Evolutionary conservation across 805 yeast species (phyloP), one percentile per base, ranked within the genome.

Genomic region (Metschnikowia vanudenii): DNA sequence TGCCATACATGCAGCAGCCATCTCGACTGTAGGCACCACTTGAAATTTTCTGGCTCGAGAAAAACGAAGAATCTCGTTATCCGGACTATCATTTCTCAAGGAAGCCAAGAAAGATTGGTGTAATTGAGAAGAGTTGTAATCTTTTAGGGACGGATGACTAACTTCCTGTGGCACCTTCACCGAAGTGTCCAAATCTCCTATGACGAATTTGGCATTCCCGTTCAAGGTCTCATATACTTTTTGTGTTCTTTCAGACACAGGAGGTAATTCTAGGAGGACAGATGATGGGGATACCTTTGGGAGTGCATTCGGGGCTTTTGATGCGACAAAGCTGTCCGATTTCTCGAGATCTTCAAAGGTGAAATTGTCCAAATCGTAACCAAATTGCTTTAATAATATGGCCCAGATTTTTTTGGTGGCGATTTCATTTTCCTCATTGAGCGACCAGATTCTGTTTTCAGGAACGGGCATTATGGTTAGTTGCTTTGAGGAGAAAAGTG

Each of bases 331-430:
- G 37, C 31, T 47, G 28, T 44, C 19, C 1, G 26, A 12, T 6
- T 52, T 40, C 29, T 49, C 55, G 19, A 54, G 31, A 24, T 54
- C 57, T 2, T 26, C 36, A 45, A 38, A 43, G 18, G 55, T 32
- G 9, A 47, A 17, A 33, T 45, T 31, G 37, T 50, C 56, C 41
- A 54, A 42, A 17, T 49, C 55, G 47, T 54, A 54, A 31, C 59
- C 58, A 31, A 47, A 52, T 7, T 49, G 78, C 53, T 78, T 80
- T 53, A 86, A 68, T 39, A 81, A 57, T 56, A 81, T 75, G 41
- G 84, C 81, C 90, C 91, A 87, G 4, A 78, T 74, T 57, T 84
- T 88, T 63, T 87, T 87, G 59, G 85, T 65, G 16, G 75, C 73
- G 41, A 75, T 57, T 58, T 85, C 91, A 61, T 85, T 82, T 19